Base-by-base conservation (phyloP, 1,284 basidiomycete species). In the Acaromyces ingoldii region DNA sequence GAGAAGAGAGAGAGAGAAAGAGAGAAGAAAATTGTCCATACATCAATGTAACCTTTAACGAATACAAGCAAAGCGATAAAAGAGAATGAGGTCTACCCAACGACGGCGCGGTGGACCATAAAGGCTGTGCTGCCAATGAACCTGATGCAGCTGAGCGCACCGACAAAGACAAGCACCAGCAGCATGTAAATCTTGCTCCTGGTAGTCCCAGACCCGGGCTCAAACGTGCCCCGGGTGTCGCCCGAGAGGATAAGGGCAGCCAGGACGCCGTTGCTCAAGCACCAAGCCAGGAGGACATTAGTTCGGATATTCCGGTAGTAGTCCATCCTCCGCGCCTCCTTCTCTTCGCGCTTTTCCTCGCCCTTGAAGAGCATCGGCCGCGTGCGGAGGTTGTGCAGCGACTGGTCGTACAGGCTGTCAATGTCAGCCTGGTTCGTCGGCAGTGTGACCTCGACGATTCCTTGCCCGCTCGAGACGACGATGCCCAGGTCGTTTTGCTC, bases 351-450 rank as follows among this genome's bases (percentile, higher is more conserved):
- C 36, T 53, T 60, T 9, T 67, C 64, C 10, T 72, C 63, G 31
- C 74, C 72, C 17, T 73, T 63, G 39, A 77, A 62, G 46, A 77
- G 63, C 65, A 76, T 75, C 0, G 59, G 86, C 24, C 84, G 79
- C 30, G 85, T 83, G 47, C 84, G 83, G 37, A 97, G 80, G 70
- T 91, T 90, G 54, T 84, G 81, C 34, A 96, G 80, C 0, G 91
- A 86, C 63, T 92, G 88, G 72, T 91, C 87, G 73, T 97, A 98
- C 21, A 89, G 84, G 37, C 81, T 83, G 70, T 96, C 89, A 53
- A 89, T 85, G 72, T 93, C 91, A 2, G 87, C 86, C 50, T 88
- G 85, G 48, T 88, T 88, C 0, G 88, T 84, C 2, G 88, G 83
- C 65, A 96, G 82, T 62, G 91, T 87, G 51, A 96, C 86, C 67